A percentile compares a stretch with the other conserved stretches of the same genome.
Conservation (phyloP, 768 basidiomycete species). For the Termitomyces sp. region DNA sequence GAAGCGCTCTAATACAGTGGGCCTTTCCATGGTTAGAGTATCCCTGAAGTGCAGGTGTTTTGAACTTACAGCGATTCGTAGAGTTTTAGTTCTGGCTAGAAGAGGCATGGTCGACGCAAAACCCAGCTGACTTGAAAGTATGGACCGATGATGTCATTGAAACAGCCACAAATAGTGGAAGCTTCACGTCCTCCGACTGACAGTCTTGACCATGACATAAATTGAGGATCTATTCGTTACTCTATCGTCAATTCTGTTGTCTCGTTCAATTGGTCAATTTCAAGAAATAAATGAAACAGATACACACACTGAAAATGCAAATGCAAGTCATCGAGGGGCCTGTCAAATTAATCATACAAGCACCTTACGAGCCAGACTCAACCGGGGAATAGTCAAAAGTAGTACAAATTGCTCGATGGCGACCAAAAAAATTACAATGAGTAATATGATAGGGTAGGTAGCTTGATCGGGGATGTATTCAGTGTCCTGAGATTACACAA, state of each 20-base stretch:
- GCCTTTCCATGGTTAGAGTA: conserved; percentile 14
- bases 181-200: neutral
- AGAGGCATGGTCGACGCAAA: neutral
- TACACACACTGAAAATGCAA: neutral
- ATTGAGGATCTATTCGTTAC: no score
- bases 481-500: neutral
- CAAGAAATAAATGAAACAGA: neutral
- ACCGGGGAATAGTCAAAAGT: neutral
- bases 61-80: neutral
- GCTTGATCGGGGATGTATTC: neutral
- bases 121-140: neutral
- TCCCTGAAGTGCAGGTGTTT: no score
- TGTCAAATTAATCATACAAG: neutral
- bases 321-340: neutral
- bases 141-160: neutral
- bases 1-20: conserved; percentile 48
- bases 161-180: neutral
- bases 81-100: neutral
- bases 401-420: neutral
- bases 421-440: neutral
- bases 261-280: neutral
- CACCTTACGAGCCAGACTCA: neutral
- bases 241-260: no score
- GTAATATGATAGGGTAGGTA: neutral
- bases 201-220: no score